These are phyloP conservation scores for Candida chilensis DNA, from an alignment of 805 yeast species.

Conservation along the genomic window DNA sequence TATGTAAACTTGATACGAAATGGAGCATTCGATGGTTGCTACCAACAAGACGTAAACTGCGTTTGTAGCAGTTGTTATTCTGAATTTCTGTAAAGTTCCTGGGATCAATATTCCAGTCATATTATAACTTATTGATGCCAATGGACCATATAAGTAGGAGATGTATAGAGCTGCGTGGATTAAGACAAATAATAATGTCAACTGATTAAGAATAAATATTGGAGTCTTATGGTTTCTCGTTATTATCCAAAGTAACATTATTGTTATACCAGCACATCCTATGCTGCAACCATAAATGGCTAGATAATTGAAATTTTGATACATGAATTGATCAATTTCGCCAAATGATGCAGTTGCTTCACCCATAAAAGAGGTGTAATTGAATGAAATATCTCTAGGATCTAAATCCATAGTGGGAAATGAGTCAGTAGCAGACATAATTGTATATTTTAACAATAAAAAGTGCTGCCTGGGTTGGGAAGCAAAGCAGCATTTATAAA, in stretches of 20 bases:
- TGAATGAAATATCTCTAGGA: neutral
- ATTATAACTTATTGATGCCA: slow-evolving; percentile 36
- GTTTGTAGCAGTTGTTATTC: slow-evolving; percentile 51
- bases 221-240: slow-evolving; percentile 52
- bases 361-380: neutral
- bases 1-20: slow-evolving; percentile 63
- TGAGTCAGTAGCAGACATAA: too few species aligned
- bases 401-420: neutral
- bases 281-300: slow-evolving; percentile 49
- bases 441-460: too few species aligned
- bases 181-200: slow-evolving; percentile 44
- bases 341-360: slow-evolving; percentile 12
- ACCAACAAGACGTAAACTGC: slow-evolving; percentile 53
- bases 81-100: slow-evolving; percentile 21
- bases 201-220: slow-evolving; percentile 64
- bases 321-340: slow-evolving; percentile 28
- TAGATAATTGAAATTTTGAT: slow-evolving; percentile 22
- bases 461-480: too few species aligned
- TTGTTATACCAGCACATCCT: slow-evolving; percentile 42
- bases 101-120: slow-evolving; percentile 18
- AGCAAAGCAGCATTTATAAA: too few species aligned
- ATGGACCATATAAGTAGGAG: slow-evolving; percentile 42
- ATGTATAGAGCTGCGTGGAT: slow-evolving; percentile 56
- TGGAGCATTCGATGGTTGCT: slow-evolving; percentile 50
- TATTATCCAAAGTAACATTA: slow-evolving; percentile 36